A percentile compares a stretch with the other conserved stretches of the same genome.
These are phyloP conservation scores for Aphanomyces stellatus DNA, from an alignment of 352 stramenopile species.

Conservation along the genomic window DNA sequence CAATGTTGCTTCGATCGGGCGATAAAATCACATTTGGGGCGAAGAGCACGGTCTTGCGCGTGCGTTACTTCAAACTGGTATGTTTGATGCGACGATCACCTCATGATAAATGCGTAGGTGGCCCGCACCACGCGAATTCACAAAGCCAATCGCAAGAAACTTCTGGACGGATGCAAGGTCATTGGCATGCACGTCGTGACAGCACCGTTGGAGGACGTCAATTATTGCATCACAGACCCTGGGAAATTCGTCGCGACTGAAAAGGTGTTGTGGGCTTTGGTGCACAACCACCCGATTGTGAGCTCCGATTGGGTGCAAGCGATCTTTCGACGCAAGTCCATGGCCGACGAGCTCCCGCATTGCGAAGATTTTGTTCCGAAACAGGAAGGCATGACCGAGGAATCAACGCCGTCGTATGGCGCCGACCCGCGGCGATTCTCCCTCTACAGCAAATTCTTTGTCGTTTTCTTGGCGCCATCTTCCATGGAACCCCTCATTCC, in stretches of 20 bases:
- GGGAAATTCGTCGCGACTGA: conserved; percentile 70
- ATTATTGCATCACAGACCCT: conserved; percentile 82
- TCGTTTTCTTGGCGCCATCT: conserved; percentile 67
- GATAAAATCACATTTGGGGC: conserved; percentile 77
- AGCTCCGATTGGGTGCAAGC: conserved; percentile 73
- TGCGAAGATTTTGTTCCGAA: conserved; percentile 65
- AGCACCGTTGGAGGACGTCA: conserved; percentile 47
- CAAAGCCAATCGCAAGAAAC: conserved; percentile 38
- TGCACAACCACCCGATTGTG: conserved; percentile 78
- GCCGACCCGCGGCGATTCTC: conserved; percentile 16
- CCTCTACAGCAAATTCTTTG: conserved; percentile 54
- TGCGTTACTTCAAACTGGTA: conserved; percentile 76
- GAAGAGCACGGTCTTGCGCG: conserved; percentile 68
- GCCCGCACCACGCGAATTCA: conserved; percentile 45
- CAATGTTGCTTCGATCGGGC: conserved; percentile 22
- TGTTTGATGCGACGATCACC: conserved; percentile 31
- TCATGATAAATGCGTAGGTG: background rate
- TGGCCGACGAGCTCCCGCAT: conserved; percentile 60
- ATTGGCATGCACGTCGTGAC: conserved; percentile 74
- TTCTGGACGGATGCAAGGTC: conserved; percentile 68
- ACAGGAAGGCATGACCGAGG: background rate
- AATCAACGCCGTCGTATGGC: background rate
- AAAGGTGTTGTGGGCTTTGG: conserved; percentile 80
- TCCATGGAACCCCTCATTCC: conserved; percentile 65
- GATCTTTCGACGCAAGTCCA: conserved; percentile 57